Evolutionary conservation across 768 basidiomycete genomes (phyloP), one percentile per base, ranked within the genome.

Genomic region (Scleroderma bovista): DNA sequence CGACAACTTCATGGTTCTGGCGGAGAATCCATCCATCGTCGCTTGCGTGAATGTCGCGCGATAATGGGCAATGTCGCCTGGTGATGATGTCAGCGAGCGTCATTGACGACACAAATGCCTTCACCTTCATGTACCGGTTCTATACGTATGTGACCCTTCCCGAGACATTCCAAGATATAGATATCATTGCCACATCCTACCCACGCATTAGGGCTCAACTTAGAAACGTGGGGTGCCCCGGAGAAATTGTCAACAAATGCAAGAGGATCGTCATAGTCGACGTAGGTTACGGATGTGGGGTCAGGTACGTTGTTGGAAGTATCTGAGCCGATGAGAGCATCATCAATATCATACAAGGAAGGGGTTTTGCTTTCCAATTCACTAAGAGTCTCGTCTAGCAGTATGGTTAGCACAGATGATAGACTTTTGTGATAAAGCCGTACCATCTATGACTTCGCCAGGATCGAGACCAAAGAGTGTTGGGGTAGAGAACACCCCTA

Each of bases 391-490:
- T 75, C 77, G 61, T 82, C 85, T 85, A 47, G 38, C 19, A 22
- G 19, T 13, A 24, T 2, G 29, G 26, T 51, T 20, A 51, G 31
- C 12, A 37, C 44, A 31, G 16, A 41, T 40, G 50, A 34, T 46
- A 34, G 19, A 32, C 20, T 32, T 11, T 29, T 15, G 29, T 7
- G 24, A 31, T 32, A 41, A 24, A 33, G 42, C 49, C 66, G 56
- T 57, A 85, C 86, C 84, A 44, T 88, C 79, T 19, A 68, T 65
- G 7, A 87, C 62, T 49, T 80, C 79, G 11, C 71, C 64, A n/a
- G 89, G 86, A 60, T 89, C 83, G 4, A 98, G 68, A 0, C 94
- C 94, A 60, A 93, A 88, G 11, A 97, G 69, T 7, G 87, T 90
- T 0, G 94, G 93, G 11, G 79, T 75, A 15, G 83, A 88, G 22